phyloP scores from a whole-genome alignment of 2,329 filamentous ascomycete species.

The Arachnomyces sp. region DNA sequence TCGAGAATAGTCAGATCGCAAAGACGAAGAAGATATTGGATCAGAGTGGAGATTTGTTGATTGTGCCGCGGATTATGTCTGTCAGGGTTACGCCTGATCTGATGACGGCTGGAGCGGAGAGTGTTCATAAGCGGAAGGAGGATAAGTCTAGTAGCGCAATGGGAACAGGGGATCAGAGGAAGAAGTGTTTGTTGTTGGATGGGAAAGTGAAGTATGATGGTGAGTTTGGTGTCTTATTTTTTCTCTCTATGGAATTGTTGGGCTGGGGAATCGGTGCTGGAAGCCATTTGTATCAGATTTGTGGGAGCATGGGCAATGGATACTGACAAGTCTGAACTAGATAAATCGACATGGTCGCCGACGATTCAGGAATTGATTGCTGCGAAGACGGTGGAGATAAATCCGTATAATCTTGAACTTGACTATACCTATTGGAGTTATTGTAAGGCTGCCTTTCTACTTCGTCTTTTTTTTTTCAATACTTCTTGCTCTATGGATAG shows the following conservation, averaged over 20 bases:
- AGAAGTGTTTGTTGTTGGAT: slow-evolving; percentile 33
- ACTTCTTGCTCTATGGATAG: not conserved
- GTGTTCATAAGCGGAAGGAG: slow-evolving; percentile 42
- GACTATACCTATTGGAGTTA: slow-evolving; percentile 85
- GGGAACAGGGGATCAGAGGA: slow-evolving; percentile 14
- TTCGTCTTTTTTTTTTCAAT: slow-evolving; percentile 6
- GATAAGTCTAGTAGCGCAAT: slow-evolving; percentile 44
- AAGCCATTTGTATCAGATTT: not conserved
- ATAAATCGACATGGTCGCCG: slow-evolving; percentile 67
- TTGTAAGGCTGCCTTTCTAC: slow-evolving; percentile 41
- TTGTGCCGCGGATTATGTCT: slow-evolving; percentile 54
- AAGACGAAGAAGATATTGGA: slow-evolving; percentile 60
- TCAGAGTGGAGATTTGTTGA: slow-evolving; percentile 59
- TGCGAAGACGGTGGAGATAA: slow-evolving; percentile 59
- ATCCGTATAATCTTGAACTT: slow-evolving; percentile 68
- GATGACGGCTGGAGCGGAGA: slow-evolving; percentile 6
- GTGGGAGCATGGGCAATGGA: not conserved
- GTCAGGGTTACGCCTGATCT: slow-evolving; percentile 57
- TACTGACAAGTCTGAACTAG: slow-evolving; percentile 39
- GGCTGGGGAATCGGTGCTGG: not conserved
- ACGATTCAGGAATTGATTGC: slow-evolving; percentile 62
- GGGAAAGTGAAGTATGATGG: slow-evolving; percentile 33
- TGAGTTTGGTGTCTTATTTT: slow-evolving; percentile 20
- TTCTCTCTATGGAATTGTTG: slow-evolving; percentile 5
- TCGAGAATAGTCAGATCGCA: slow-evolving; percentile 67